Conservation (phyloP, 179 eudicot genomes). For the Patellifolia procumbens region DNA sequence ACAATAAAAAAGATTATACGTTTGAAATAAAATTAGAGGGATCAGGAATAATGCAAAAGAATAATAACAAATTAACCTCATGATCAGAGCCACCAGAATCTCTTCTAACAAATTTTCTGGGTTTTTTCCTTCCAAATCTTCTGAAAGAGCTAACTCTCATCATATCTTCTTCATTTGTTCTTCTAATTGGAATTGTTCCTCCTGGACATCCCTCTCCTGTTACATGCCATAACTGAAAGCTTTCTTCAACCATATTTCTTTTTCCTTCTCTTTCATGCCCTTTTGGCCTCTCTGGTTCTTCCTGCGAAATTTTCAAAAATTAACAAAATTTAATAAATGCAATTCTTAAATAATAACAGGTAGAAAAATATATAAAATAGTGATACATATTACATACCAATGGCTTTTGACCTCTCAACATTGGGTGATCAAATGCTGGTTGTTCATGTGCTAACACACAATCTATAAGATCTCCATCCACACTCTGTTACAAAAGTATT, state of each 20-base stretch:
- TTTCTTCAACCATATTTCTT: constrained; percentile 37
- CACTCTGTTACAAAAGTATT: constrained; percentile 50
- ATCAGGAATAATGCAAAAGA: not conserved
- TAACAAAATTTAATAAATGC: not conserved
- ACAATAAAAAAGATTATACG: no score
- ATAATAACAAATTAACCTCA: constrained; percentile 58
- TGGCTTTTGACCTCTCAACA: constrained; percentile 73
- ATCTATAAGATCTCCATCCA: constrained; percentile 89
- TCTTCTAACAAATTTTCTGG: constrained; percentile 47
- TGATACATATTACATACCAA: constrained; percentile 56
- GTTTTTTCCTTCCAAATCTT: constrained; percentile 68
- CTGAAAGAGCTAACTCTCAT: constrained; percentile 50
- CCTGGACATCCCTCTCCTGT: constrained; percentile 69
- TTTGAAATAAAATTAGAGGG: not conserved
- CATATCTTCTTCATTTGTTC: constrained; percentile 78
- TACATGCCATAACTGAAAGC: constrained; percentile 71
- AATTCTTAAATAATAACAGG: not conserved
- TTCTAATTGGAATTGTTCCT: constrained; percentile 84
- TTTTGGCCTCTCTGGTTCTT: constrained; percentile 75
- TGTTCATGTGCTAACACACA: constrained; percentile 68
- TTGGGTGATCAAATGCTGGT: constrained; percentile 87
- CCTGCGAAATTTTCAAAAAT: constrained; percentile 36
- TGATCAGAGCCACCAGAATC: constrained; percentile 61
- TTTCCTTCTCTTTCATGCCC: constrained; percentile 35
- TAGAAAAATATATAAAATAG: not conserved